phyloP scores from a whole-genome alignment of 768 basidiomycete species.

The Suillus subalutaceus region DNA sequence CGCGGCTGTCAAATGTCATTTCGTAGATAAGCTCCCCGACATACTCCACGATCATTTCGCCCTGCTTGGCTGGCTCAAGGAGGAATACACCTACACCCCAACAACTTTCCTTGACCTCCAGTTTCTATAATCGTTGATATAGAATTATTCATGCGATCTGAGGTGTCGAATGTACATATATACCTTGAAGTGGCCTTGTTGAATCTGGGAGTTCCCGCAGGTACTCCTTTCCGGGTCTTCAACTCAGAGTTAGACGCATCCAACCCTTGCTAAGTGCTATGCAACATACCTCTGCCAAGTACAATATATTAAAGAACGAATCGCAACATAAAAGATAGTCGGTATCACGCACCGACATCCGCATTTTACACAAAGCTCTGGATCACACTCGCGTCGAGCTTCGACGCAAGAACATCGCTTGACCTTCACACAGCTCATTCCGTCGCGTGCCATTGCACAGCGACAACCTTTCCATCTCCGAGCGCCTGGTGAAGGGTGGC shows the following conservation, averaged over 20 bases:
- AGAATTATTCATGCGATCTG: background rate
- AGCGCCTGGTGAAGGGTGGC: constrained; percentile 40
- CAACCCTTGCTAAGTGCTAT: too few species aligned
- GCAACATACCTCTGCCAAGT: constrained; percentile 26
- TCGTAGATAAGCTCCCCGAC: constrained; percentile 62
- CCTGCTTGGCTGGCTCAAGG: constrained; percentile 42
- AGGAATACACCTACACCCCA: constrained; percentile 63
- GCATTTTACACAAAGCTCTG: constrained; percentile 60
- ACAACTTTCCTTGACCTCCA: constrained; percentile 44
- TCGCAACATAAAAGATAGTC: background rate
- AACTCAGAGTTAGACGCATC: background rate
- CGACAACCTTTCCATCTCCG: constrained; percentile 61
- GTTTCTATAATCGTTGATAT: constrained; percentile 30
- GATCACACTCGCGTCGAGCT: constrained; percentile 65
- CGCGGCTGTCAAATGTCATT: constrained; percentile 50
- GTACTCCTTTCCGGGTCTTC: constrained; percentile 32
- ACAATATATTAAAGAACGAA: background rate
- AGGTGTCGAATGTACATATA: constrained; percentile 20
- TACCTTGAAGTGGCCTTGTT: constrained; percentile 49
- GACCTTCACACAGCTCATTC: constrained; percentile 36
- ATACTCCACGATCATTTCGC: constrained; percentile 67
- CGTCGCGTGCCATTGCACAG: constrained; percentile 38
- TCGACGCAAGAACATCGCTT: constrained; percentile 54
- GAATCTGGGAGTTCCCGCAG: constrained; percentile 56
- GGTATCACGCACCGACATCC: constrained; percentile 44